These are phyloP conservation scores for Cornus suecica DNA, from an alignment of 148 eudicot species.

Conservation along the genomic window DNA sequence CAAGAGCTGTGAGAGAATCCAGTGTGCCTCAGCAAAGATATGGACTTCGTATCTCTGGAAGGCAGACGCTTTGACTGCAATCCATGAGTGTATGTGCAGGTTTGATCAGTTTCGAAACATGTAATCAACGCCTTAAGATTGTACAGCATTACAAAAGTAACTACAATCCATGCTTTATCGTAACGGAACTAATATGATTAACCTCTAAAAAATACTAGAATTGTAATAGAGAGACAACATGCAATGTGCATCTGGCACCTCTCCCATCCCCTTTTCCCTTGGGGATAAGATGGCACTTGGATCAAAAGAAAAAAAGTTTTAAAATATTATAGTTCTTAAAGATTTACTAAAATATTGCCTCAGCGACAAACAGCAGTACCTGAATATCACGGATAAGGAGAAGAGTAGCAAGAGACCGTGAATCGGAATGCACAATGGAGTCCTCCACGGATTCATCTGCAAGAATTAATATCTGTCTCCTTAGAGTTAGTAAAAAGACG, in stretches of 20 bases:
- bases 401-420: constrained; percentile 86
- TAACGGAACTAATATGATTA: background rate
- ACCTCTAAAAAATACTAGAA: background rate
- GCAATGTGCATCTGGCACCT: background rate
- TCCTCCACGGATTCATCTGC: constrained; percentile 98
- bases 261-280: background rate
- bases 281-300: background rate
- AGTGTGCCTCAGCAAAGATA: constrained; percentile 36
- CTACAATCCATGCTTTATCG: background rate
- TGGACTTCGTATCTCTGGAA: constrained; percentile 37
- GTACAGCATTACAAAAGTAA: background rate
- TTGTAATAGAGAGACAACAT: background rate
- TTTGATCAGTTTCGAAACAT: constrained; percentile 1
- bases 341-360: background rate
- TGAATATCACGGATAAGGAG: constrained; percentile 96
- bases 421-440: constrained; percentile 90
- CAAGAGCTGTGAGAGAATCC: constrained; percentile 82
- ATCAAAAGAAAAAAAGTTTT: background rate
- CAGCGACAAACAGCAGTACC: constrained; percentile 30
- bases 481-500: constrained; percentile 59
- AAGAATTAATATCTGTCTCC: constrained; percentile 85
- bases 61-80: constrained; percentile 90
- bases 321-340: too few species aligned
- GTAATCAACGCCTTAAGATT: background rate
- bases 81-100: background rate